These are phyloP conservation scores for Pythium sukuiense DNA, from an alignment of 352 stramenopile genomes.

Conservation along the genomic window DNA sequence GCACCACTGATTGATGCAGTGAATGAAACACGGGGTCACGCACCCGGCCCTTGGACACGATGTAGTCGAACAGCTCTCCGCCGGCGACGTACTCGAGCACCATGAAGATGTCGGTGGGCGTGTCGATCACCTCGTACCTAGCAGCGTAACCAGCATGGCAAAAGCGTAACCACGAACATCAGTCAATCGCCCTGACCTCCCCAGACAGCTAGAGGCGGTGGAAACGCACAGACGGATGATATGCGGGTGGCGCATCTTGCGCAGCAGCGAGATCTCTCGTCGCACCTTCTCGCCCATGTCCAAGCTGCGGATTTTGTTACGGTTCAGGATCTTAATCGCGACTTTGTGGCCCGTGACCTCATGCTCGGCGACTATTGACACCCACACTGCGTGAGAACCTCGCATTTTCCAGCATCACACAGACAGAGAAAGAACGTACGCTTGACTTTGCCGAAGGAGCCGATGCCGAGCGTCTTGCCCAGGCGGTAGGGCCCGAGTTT, in stretches of 20 bases:
- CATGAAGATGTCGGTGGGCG: slow-evolving; percentile 98
- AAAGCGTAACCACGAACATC: background rate
- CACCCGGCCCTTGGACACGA: slow-evolving; percentile 95
- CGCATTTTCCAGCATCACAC: background rate
- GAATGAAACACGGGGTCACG: slow-evolving; percentile 3
- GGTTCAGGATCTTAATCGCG: slow-evolving; percentile 99
- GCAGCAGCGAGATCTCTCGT: slow-evolving; percentile 99
- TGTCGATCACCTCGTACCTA: slow-evolving; percentile 98
- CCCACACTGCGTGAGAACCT: background rate
- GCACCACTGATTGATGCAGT: background rate
- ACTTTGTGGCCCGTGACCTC: slow-evolving; percentile 98
- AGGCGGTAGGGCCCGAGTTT: slow-evolving; percentile 96
- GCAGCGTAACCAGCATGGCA: background rate
- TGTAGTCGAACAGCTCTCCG: slow-evolving; percentile 98
- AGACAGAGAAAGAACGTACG: slow-evolving; percentile 60
- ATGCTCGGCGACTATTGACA: slow-evolving; percentile 93
- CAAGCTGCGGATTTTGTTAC: slow-evolving; percentile 98
- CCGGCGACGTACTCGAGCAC: slow-evolving; percentile 94
- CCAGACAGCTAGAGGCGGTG: slow-evolving; percentile 40
- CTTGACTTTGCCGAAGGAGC: slow-evolving; percentile 99
- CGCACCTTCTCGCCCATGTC: slow-evolving; percentile 99
- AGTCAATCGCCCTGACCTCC: background rate
- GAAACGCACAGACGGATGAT: slow-evolving; percentile 99
- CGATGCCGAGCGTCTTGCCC: slow-evolving; percentile 99
- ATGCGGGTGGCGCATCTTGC: slow-evolving; percentile 98